Evolutionary conservation across 805 yeast genomes (phyloP), one percentile per base, ranked within the genome.

Genomic region (Teunomyces cretensis): DNA sequence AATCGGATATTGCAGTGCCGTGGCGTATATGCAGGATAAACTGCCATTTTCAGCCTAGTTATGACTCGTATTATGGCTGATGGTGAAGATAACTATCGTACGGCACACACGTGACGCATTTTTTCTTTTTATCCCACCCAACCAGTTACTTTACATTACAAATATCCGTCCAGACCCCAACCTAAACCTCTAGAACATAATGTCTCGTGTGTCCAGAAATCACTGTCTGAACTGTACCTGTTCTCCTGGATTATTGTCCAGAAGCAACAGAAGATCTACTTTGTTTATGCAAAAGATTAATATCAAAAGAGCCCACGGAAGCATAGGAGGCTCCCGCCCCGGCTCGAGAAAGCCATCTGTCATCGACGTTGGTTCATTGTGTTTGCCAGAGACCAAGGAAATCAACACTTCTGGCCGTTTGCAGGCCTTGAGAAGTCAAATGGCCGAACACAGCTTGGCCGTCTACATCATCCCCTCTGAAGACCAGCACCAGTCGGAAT

Each of bases 211-310:
- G 6, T 50, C 65, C 11, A 63, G 77, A 55, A 72, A 68, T 11
- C 74, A 69, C 55, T 87, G 94, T 61, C 73, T 78, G 39, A 82
- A 86, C 67, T 87, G 96, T 68, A 85, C 89, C 2, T 87, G 95
- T 61, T 85, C 92, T 0, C 94, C 94, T 4, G 96, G 96, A 3
- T 68, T 87, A 36, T 64, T 87, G 39, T 81, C 89, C 26, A 75
- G 95, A 57, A 78, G 75, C 48, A 80, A 79, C 57, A 75, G 84
- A 54, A 71, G 88, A 54, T 74, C 86, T 14, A 74, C 86, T 0
- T 59, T 76, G 24, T 70, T 77, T 46, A 79, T 80, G 47, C 51
- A 47, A 26, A 47, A 45, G 39, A 52, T 68, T 37, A 60, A 56
- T 47, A 50, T 66, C 33, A 58, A 61, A 31, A 54, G 72, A 51